Conservation (phyloP, 2,329 filamentous ascomycete species). For the Pezizomycotina sp. region DNA sequence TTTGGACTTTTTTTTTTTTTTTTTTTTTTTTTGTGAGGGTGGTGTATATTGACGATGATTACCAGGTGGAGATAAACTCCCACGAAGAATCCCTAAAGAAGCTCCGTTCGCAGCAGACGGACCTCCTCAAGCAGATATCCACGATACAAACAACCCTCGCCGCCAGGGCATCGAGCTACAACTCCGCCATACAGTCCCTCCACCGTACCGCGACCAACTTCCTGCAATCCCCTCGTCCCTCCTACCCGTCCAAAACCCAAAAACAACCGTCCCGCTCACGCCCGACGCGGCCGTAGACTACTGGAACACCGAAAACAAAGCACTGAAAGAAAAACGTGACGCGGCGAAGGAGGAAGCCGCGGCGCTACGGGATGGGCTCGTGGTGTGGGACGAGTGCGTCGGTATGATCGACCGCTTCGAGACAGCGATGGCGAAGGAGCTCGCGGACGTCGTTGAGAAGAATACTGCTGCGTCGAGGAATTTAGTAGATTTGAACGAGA, state of each 20-base stretch:
- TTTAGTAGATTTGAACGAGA: constrained; percentile 33
- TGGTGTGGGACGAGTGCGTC: constrained; percentile 49
- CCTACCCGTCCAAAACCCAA: constrained; percentile 10
- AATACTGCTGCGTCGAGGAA: constrained; percentile 33
- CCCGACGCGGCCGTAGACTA: constrained; percentile 33
- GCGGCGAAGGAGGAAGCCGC: constrained; percentile 45
- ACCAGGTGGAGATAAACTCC: constrained; percentile 16
- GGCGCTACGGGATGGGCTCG: constrained; percentile 50
- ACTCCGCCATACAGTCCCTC: constrained; percentile 13
- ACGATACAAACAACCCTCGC: constrained; percentile 15
- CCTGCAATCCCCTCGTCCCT: constrained; percentile 9
- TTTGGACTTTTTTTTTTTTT: no score
- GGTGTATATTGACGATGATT: background rate
- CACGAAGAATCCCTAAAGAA: constrained; percentile 14
- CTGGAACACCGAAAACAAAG: constrained; percentile 47
- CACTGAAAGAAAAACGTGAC: constrained; percentile 39
- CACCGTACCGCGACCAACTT: constrained; percentile 16
- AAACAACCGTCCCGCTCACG: constrained; percentile 13
- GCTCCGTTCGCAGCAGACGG: constrained; percentile 8
- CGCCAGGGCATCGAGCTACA: constrained; percentile 14
- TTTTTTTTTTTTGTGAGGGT: no score
- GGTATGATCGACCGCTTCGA: constrained; percentile 49
- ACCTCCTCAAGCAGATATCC: constrained; percentile 14
- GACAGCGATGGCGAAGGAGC: constrained; percentile 38
- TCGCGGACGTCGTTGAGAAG: constrained; percentile 30